Conservation (phyloP, 2,329 filamentous ascomycete genomes). For the Ophioceras dolichostomum region DNA sequence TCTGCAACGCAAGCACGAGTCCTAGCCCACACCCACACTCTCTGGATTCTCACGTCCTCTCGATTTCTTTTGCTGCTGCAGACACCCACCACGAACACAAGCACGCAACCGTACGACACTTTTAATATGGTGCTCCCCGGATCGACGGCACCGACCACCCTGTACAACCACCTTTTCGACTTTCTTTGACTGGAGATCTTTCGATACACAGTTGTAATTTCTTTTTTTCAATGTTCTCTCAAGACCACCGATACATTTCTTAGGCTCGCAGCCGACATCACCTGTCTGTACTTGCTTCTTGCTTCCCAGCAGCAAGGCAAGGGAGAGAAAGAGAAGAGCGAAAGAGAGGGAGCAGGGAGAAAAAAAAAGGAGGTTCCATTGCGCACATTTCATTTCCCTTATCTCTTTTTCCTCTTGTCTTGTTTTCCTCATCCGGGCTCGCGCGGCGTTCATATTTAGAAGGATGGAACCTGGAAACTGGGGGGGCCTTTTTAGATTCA, state of each 20-base stretch:
- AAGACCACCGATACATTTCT: not conserved
- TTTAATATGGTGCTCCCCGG: no score
- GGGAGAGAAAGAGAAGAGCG: not conserved
- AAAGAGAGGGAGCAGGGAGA: no score
- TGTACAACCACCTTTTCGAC: not conserved
- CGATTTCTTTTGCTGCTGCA: not conserved
- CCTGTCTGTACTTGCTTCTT: constrained; percentile 1
- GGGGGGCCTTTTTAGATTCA: no score
- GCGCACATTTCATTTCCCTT: constrained; percentile 8
- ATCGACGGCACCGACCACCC: no score
- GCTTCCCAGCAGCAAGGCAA: constrained; percentile 13
- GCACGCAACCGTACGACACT: not conserved
- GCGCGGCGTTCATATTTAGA: constrained; percentile 20
- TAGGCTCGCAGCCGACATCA: constrained; percentile 16
- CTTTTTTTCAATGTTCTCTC: not conserved
- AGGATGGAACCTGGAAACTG: no score
- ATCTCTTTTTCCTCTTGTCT: constrained; percentile 9
- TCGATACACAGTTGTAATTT: not conserved
- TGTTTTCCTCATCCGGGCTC: constrained; percentile 8
- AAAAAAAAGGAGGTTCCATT: constrained; percentile 1
- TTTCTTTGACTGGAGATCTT: not conserved
- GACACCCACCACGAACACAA: not conserved
- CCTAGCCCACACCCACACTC: no score
- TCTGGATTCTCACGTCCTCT: no score
- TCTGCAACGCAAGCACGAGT: no score